Evolutionary conservation across 164 flowering plant species (phyloP).

Genomic region (Houttuynia cordata): DNA sequence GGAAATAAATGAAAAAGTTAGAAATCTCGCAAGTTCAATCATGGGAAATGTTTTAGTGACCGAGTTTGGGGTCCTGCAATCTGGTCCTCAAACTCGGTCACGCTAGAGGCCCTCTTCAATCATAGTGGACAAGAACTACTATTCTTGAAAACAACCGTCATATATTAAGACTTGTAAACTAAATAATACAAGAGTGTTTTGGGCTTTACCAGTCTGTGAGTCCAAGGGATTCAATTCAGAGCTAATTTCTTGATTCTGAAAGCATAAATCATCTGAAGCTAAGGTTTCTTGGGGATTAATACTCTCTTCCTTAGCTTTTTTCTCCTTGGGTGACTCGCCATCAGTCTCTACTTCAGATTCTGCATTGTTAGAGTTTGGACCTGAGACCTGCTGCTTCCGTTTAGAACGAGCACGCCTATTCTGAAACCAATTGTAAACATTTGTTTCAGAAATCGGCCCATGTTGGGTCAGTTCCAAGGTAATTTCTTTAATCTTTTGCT

Average conservation of each 20-base stretch:
- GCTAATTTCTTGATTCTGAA: slow-evolving; percentile 43
- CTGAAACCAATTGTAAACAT: slow-evolving; percentile 94
- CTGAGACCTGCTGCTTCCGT: slow-evolving; percentile 37
- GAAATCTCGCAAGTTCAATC: no score
- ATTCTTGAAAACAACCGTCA: no score
- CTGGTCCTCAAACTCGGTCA: no score
- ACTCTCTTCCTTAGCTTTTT: slow-evolving; percentile 46
- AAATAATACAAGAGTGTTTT: slow-evolving; percentile 24
- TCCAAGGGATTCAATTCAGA: slow-evolving; percentile 42
- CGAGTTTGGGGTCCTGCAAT: no score
- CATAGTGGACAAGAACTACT: no score
- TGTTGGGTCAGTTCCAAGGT: slow-evolving; percentile 66
- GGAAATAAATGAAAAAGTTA: no score
- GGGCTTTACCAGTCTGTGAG: slow-evolving; percentile 23
- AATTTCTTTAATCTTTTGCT: slow-evolving; percentile 69
- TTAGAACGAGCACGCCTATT: slow-evolving; percentile 88
- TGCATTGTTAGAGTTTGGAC: slow-evolving; percentile 15
- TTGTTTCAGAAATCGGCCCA: slow-evolving; percentile 80
- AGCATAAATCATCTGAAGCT: slow-evolving; percentile 44
- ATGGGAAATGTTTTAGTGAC: no score
- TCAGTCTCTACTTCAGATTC: slow-evolving; percentile 72
- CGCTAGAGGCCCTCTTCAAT: no score
- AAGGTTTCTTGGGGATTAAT: slow-evolving; percentile 21
- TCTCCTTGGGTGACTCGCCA: slow-evolving; percentile 52
- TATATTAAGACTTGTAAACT: slow-evolving; percentile 25